These are phyloP conservation scores for Colletotrichum horii DNA, from an alignment of 2,329 filamentous ascomycete genomes.

Conservation along the genomic window DNA sequence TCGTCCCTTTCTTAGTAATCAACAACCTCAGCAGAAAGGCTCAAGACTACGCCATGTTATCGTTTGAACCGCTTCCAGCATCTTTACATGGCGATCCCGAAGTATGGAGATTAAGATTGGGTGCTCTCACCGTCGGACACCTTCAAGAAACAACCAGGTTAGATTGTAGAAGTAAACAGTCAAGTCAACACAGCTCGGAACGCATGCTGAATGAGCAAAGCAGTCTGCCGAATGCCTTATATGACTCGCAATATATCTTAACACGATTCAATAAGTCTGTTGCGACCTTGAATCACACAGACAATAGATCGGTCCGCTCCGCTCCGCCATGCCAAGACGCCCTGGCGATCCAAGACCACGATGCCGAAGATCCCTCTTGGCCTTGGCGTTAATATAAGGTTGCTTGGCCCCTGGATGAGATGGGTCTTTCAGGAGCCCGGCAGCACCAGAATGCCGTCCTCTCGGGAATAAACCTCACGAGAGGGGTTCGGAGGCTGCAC, in stretches of 20 bases:
- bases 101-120: too few species aligned
- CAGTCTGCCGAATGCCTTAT: too few species aligned
- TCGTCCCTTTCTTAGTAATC: too few species aligned
- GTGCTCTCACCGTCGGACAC: too few species aligned
- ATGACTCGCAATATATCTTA: neutral
- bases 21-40: too few species aligned
- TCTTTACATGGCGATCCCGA: too few species aligned
- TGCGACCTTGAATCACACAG: neutral
- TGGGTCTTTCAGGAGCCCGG: neutral
- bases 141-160: too few species aligned
- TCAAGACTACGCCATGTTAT: too few species aligned
- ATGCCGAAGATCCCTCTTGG: conserved; percentile 7
- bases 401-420: neutral
- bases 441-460: neutral
- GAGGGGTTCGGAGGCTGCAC: neutral
- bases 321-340: neutral
- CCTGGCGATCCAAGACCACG: neutral
- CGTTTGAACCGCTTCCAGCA: too few species aligned
- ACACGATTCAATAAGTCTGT: neutral
- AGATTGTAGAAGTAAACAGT: too few species aligned
- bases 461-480: neutral
- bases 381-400: conserved; percentile 3
- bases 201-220: too few species aligned
- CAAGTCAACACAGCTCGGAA: too few species aligned
- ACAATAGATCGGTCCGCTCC: neutral